Percentiles rank a stretch among this genome's conserved stretches.
Conservation (phyloP, 2,329 filamentous ascomycete species). For the Sarocladiaceae sp. region DNA sequence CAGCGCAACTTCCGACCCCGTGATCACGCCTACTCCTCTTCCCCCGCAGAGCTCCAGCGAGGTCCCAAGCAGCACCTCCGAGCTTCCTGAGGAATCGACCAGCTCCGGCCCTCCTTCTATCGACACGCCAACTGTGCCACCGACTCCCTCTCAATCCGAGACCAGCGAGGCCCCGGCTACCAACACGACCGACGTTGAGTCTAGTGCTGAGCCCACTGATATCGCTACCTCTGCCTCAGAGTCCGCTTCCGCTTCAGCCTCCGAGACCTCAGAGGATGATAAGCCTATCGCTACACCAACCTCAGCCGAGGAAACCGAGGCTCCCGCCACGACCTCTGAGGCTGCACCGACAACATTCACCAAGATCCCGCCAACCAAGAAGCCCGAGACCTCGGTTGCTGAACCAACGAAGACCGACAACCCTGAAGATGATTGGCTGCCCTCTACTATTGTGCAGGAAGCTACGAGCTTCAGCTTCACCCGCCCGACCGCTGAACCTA, state of each 20-base stretch:
- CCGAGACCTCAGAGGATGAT: neutral
- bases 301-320: constrained; percentile 6
- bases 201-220: constrained; percentile 12
- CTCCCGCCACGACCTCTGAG: constrained; percentile 7
- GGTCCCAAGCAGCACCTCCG: neutral
- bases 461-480: constrained; percentile 30
- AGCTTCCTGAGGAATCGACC: neutral
- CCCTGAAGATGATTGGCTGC: constrained; percentile 42
- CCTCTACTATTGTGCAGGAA: constrained; percentile 56
- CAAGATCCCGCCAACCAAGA: constrained; percentile 15
- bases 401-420: constrained; percentile 20
- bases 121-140: constrained; percentile 1
- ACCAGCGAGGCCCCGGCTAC: neutral
- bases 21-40: neutral
- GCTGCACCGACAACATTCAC: constrained; percentile 1
- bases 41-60: neutral
- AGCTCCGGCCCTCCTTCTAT: constrained; percentile 1
- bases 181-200: constrained; percentile 10
- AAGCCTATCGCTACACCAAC: neutral
- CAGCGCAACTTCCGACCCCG: neutral
- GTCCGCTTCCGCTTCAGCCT: neutral
- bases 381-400: constrained; percentile 7
- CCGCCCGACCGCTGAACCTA: constrained; percentile 22
- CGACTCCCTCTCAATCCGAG: neutral
- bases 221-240: neutral